phyloP scores from a whole-genome alignment of 306 rosid genomes.

The Quercus glauca region DNA sequence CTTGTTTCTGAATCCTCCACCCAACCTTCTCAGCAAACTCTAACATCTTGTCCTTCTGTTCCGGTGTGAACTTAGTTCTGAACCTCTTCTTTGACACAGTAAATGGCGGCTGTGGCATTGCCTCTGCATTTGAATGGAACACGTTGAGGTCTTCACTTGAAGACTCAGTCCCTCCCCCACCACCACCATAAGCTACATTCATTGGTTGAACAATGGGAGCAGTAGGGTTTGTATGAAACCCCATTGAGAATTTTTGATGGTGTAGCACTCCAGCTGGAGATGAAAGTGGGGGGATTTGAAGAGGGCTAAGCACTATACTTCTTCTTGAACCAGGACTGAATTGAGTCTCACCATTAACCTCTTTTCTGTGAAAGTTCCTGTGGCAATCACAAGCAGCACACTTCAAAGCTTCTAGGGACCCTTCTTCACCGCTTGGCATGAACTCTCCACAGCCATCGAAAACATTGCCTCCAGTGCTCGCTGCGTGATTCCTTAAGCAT shows the following conservation, averaged over 20 bases:
- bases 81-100: constrained; percentile 39
- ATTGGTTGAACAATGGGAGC: constrained; percentile 43
- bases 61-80: constrained; percentile 3
- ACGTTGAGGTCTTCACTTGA: constrained; percentile 52
- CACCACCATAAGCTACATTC: constrained; percentile 43
- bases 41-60: constrained; percentile 10
- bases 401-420: constrained; percentile 47
- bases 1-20: constrained; percentile 55
- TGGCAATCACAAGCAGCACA: constrained; percentile 58
- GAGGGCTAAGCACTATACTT: constrained; percentile 35
- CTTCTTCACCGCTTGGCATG: constrained; percentile 57
- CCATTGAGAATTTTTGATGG: constrained; percentile 42
- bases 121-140: constrained; percentile 26
- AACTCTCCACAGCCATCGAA: constrained; percentile 60
- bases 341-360: constrained; percentile 42
- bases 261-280: constrained; percentile 19
- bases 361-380: constrained; percentile 53
- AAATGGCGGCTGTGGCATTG: constrained; percentile 14
- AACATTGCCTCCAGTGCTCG: constrained; percentile 44
- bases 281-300: constrained; percentile 45
- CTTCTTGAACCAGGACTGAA: constrained; percentile 34
- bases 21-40: constrained; percentile 51
- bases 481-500: constrained; percentile 58
- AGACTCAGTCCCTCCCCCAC: constrained; percentile 38
- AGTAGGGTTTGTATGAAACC: constrained; percentile 13